Conservation (phyloP, 345 rosid species). For the Rhizophora apiculata region DNA sequence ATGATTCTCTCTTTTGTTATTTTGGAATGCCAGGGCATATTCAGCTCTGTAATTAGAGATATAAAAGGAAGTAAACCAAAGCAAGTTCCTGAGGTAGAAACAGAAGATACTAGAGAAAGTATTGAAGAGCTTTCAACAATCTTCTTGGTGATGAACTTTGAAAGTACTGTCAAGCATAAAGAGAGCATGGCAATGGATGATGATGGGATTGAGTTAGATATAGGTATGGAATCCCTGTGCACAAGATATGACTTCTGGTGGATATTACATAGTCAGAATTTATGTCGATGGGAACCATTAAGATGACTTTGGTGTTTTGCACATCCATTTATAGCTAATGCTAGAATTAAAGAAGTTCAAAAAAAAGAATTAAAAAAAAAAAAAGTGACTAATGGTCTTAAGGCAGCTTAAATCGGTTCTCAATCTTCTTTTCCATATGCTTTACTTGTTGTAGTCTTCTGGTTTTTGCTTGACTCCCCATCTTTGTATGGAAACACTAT, state of each 20-base stretch:
- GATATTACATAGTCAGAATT: neutral
- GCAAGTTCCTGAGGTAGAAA: constrained; percentile 46
- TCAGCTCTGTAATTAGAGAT: constrained; percentile 76
- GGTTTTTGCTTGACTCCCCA: neutral
- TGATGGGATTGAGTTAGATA: constrained; percentile 50
- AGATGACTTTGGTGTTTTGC: neutral
- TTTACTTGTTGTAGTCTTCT: neutral
- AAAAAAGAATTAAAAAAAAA: neutral
- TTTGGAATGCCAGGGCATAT: constrained; percentile 53
- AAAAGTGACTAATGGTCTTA: neutral
- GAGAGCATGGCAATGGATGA: constrained; percentile 30
- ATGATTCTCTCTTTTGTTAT: constrained; percentile 5
- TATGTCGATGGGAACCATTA: neutral
- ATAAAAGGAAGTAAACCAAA: constrained; percentile 52
- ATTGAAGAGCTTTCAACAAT: constrained; percentile 53
- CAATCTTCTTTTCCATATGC: neutral
- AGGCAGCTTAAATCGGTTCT: neutral
- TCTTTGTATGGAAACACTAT: neutral
- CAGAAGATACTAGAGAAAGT: constrained; percentile 63
- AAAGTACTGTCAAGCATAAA: constrained; percentile 28
- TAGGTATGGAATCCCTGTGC: constrained; percentile 41
- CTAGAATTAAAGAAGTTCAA: neutral
- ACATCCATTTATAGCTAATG: neutral
- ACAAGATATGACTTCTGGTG: neutral
- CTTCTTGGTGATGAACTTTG: constrained; percentile 62